Evolutionary conservation across 306 rosid genomes (phyloP), one percentile per base, ranked within the genome.

Genomic region (Benincasa hispida): DNA sequence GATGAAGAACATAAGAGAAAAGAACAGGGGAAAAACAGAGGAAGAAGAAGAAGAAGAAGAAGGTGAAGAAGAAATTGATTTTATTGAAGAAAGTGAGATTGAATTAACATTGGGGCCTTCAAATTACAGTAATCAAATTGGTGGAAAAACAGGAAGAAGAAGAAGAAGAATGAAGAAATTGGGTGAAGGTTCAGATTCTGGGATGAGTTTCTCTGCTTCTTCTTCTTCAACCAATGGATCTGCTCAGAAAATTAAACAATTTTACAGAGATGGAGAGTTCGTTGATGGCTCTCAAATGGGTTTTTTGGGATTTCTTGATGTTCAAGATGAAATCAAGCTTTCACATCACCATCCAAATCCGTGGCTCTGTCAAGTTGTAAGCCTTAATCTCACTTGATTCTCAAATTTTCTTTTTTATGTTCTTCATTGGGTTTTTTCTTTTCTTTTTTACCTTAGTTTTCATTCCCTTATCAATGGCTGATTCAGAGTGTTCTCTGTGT

Each of bases 31-130:
- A 7, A 50, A 51, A 11, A 78, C 82, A 78, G 83, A 76, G 77
- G 77, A 85, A 19, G 81, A 81, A 63, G 61, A 80, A 2, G 62
- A 80, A 1, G 82, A 63, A 55, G 79, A 70, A 55, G 66, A 42
- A 58, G 82, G 58, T 34, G 79, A 28, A 60, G 79, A 28, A 60
- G 85, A 83, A 75, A 75, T 85, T 76, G 88, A 88, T 79, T 90
- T 81, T 57, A 84, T 92, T 48, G 87, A 91, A 19, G 99, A 95
- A 87, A 86, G 82, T 77, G 91, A 87, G 86, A 88, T 89, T 70
- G 92, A 90, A 83, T 79, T 93, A 78, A 88, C 98, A 55, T 85
- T 91, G 65, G 97, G 97, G 2, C 98, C 91, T 53, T 87, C 96
- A 19, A 82, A 80, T 80, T 89, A 77, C 74, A 89, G 61, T 55